Evolutionary conservation across 2,329 filamentous ascomycete species (phyloP), one percentile per base, ranked within the genome.

Genomic region (Myrmaecium sp.): DNA sequence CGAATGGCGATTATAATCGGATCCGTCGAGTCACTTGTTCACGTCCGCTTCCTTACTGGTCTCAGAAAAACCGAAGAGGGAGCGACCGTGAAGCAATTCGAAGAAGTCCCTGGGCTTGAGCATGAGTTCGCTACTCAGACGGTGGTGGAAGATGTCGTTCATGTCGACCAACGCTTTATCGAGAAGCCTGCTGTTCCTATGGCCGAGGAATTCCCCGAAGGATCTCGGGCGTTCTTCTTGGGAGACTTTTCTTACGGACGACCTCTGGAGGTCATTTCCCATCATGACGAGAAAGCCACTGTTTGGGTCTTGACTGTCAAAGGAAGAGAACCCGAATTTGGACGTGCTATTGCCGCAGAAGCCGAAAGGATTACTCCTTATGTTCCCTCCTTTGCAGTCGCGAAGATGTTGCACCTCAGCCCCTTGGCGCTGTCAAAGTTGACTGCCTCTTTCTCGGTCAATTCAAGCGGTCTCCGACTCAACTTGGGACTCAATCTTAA

Each of bases 401-500:
- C 91, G 9, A 78, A 73, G 43, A 72, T 77, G 46, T 62, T 98
- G 7, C 66, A 69, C 4, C 61, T 98, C 33, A 84, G 92, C 37
- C 77, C 84, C 5, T 62, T 98, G 26, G 78, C 89, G 2, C 60
- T 98, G 17, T 92, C 84, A 52, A 98, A 93, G 62, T 79, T 98
- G 42, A 95, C 89, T 0, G 92, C 89, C 2, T 84, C 86, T 0
- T 95, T 92, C 51, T 78, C 75, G 29, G 79, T 98, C 30, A 70
- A 71, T 11, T 71, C 86, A 4, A 81, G 81, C 30, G 82, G 79
- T 14, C 61, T 83, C 31, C 78, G 80, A 40, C 65, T 93, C 34
- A 98, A 98, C 42, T 60, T 98, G 14, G 89, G 89, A 0, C 62
- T 98, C 33, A 98, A 98, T 44, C 64, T 98, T 38, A 98, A 98